Conservation (phyloP, 352 stramenopile species). For the Phytophthora lateralis region DNA sequence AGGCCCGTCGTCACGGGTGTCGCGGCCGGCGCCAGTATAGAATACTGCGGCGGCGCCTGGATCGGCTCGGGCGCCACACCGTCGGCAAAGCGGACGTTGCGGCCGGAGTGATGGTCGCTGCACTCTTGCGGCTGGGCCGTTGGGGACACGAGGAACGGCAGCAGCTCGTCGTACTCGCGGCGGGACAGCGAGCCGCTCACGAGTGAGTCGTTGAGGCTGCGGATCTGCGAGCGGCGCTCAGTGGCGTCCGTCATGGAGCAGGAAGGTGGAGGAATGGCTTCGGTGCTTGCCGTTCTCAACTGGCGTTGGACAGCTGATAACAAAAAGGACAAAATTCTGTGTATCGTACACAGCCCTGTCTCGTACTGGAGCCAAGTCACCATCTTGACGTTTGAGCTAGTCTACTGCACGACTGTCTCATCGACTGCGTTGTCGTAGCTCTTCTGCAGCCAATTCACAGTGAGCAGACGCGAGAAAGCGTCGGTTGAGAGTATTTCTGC, state of each 20-base stretch:
- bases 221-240: slow-evolving; percentile 37
- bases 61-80: slow-evolving; percentile 16
- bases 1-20: slow-evolving; percentile 18
- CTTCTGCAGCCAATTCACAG: slow-evolving; percentile 78
- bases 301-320: slow-evolving; percentile 28
- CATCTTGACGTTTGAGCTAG: too few relatives aligned
- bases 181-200: slow-evolving; percentile 37
- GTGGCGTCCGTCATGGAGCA: slow-evolving; percentile 18
- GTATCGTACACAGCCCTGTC: not conserved
- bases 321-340: slow-evolving; percentile 5
- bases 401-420: slow-evolving; percentile 21
- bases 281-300: slow-evolving; percentile 5
- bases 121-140: slow-evolving; percentile 1
- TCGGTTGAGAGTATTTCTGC: slow-evolving; percentile 27
- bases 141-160: slow-evolving; percentile 39
- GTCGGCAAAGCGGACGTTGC: slow-evolving; percentile 30
- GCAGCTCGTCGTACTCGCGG: slow-evolving; percentile 47
- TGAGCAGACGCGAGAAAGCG: slow-evolving; percentile 43
- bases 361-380: slow-evolving; percentile 21
- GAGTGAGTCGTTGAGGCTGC: slow-evolving; percentile 43
- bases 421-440: slow-evolving; percentile 47
- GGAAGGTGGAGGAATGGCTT: slow-evolving; percentile 12
- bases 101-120: slow-evolving; percentile 1
- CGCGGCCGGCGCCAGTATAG: slow-evolving; percentile 16
- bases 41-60: slow-evolving; percentile 17